Evolutionary conservation across 495 filamentous ascomycete genomes (phyloP).

Genomic region (Tuber microsphaerosporum): DNA sequence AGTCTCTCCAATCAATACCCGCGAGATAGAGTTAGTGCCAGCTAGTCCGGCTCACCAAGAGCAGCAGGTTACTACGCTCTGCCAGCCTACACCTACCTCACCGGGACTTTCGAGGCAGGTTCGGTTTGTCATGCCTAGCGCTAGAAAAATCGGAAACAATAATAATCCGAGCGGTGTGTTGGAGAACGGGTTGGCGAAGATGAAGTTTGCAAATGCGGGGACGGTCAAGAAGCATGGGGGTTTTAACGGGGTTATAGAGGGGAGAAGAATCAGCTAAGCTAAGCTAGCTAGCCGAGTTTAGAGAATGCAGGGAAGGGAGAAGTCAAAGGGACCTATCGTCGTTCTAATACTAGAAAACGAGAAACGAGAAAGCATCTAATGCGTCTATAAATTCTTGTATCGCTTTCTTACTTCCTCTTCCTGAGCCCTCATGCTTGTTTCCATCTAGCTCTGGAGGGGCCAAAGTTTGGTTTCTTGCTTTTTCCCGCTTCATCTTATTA

Average conservation of each 20-base stretch:
- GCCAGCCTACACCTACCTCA: conserved; percentile 19
- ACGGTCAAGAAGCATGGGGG: conserved; percentile 13
- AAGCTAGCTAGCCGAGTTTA: background rate
- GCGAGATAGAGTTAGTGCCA: conserved; percentile 15
- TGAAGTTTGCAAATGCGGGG: conserved; percentile 30
- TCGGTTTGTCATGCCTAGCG: conserved; percentile 29
- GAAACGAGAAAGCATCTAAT: background rate
- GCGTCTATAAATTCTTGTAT: background rate
- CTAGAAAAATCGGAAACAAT: conserved; percentile 20
- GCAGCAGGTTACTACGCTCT: conserved; percentile 11
- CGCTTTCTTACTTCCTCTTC: background rate
- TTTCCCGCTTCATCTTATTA: background rate
- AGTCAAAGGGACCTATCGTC: background rate
- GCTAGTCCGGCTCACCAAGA: conserved; percentile 12
- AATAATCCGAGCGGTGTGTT: conserved; percentile 31
- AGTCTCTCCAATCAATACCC: conserved; percentile 12
- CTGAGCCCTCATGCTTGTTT: background rate
- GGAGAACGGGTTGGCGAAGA: conserved; percentile 31
- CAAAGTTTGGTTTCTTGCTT: background rate
- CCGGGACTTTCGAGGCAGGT: conserved; percentile 25
- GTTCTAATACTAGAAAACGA: background rate
- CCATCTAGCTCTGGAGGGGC: background rate
- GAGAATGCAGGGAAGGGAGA: background rate
- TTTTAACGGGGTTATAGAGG: conserved; percentile 8
- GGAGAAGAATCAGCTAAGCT: background rate